phyloP scores from a whole-genome alignment of 2,329 filamentous ascomycete genomes.

The Diaporthe vaccinii region DNA sequence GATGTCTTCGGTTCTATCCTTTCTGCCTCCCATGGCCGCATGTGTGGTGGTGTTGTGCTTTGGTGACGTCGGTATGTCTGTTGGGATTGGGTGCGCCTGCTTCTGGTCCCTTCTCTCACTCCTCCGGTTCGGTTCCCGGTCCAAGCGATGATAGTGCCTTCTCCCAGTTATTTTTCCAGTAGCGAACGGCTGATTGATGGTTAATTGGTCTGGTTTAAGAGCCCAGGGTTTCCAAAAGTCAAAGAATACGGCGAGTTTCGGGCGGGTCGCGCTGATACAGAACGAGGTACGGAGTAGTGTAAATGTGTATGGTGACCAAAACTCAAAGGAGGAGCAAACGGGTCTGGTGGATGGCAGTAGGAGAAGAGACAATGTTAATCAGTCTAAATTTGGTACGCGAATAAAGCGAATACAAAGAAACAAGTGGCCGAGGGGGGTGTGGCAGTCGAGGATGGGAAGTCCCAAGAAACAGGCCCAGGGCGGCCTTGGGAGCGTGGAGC shows the following conservation, averaged over 20 bases:
- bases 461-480: slow-evolving; percentile 7
- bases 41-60: slow-evolving; percentile 20
- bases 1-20: slow-evolving; percentile 35
- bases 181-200: neutral
- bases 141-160: neutral
- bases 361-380: slow-evolving; percentile 25
- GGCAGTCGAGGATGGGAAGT: slow-evolving; percentile 8
- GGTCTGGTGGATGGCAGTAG: slow-evolving; percentile 6
- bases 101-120: neutral
- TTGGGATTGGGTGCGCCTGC: neutral
- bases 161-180: neutral
- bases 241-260: slow-evolving; percentile 1
- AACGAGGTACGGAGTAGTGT: neutral
- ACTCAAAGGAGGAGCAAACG: neutral
- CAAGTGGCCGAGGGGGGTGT: slow-evolving; percentile 2
- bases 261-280: neutral
- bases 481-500: slow-evolving; percentile 20
- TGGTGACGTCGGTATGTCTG: neutral
- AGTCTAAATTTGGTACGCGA: slow-evolving; percentile 31
- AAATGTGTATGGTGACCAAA: slow-evolving; percentile 20
- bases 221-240: neutral
- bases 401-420: slow-evolving; percentile 12
- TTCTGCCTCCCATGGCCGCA: slow-evolving; percentile 40
- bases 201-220: neutral
- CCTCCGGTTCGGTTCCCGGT: neutral